These are phyloP conservation scores for Nelumbo lutea DNA, from an alignment of 164 flowering plant genomes.

Conservation along the genomic window DNA sequence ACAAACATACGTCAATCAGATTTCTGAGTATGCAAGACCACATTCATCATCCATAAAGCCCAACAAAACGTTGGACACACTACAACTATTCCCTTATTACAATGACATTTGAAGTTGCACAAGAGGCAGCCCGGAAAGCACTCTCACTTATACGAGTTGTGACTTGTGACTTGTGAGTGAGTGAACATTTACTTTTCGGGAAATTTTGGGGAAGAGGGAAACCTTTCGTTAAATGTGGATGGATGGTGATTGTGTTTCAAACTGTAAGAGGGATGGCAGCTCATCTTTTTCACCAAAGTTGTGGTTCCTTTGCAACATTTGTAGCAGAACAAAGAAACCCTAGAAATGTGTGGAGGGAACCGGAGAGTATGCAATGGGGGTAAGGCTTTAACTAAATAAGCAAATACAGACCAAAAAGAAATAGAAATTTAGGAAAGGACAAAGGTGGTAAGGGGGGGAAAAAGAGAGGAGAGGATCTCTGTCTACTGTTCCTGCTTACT, in stretches of 20 bases:
- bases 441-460: constrained; percentile 19
- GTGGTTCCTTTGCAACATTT: constrained; percentile 1
- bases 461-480: constrained; percentile 14
- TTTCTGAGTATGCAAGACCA: no score
- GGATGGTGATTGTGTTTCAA: constrained; percentile 21
- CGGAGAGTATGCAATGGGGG: not conserved
- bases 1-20: no score
- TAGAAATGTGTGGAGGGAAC: constrained; percentile 17
- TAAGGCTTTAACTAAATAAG: constrained; percentile 22
- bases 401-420: constrained; percentile 16
- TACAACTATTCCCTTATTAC: no score
- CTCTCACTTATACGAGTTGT: not conserved
- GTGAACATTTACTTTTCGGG: constrained; percentile 1
- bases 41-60: no score
- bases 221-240: constrained; percentile 7
- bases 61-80: no score
- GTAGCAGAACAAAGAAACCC: constrained; percentile 16
- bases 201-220: constrained; percentile 18
- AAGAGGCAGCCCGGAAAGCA: no score
- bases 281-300: constrained; percentile 12
- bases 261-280: constrained; percentile 7
- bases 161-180: constrained; percentile 3
- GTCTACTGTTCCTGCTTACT: constrained; percentile 20
- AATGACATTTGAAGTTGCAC: no score
- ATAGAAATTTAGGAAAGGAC: constrained; percentile 30